Base-by-base conservation (phyloP, 345 rosid species). In the Pugionium cornutum region DNA sequence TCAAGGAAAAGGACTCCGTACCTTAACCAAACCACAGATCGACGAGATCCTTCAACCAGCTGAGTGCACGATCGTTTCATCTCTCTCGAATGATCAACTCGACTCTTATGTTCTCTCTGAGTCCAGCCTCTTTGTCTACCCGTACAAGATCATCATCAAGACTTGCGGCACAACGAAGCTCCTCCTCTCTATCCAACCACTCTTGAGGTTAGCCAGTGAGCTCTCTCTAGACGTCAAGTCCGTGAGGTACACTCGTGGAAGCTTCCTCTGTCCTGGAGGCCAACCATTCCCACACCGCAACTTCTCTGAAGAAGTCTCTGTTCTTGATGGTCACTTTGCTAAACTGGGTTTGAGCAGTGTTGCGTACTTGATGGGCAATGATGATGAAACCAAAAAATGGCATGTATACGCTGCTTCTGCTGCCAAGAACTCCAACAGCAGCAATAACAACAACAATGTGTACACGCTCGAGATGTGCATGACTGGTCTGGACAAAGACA, bases 41-140 rank as follows among this genome's bases (percentile, higher is more conserved):
- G 91, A 83, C 59, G 77, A 80, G 53, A 75, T 89, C 52, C 86
- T 90, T 9, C 59, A 75, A 0, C 81, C 89, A 1, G 95, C 88
- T 48, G 75, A 74, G 40, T 86, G 95, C 87, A 79, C 85, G 30
- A 82, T 87, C 34, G 90, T 90, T 0, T 77, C 87, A 0, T 81
- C 83, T 53, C 85, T 86, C 42, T 81, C 89, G 0, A 87, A 81
- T 74, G 33, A 68, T 18, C 77, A 84, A 37, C 75, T 90, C 9
- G 97, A 86, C 79, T 85, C 95, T 1, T 90, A 86, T 57, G 90
- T 90, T 5, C 85, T 89, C 67, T 89, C 96, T 4, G 94, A 89
- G 82, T 89, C 94, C 2, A 87, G 96, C 69, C 80, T 85, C 63
- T 87, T 90, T 52, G 56, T 90, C 52, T 86, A 67, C 81, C 82